Conservation (phyloP, 1,139 yeast species). For the Saccharomyces hybrid region DNA sequence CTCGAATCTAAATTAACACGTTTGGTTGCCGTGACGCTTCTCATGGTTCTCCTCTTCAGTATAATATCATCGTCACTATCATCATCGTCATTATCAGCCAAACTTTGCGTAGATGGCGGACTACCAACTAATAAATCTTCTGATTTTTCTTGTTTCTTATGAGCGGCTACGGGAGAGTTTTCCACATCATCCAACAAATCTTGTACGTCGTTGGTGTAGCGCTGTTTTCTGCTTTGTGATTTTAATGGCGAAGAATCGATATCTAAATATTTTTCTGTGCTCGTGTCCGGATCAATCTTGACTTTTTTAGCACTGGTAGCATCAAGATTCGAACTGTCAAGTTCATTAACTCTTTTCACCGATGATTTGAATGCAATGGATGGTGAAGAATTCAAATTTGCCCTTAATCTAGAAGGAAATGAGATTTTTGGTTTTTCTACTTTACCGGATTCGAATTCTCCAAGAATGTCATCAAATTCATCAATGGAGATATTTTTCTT, state of each 20-base stretch:
- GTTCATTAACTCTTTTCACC: slow-evolving; percentile 6
- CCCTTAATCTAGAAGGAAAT: neutral
- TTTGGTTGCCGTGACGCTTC: slow-evolving; percentile 33
- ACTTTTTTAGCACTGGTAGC: slow-evolving; percentile 10
- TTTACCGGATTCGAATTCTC: slow-evolving; percentile 35
- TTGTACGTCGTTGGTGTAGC: slow-evolving; percentile 7
- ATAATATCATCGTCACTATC: slow-evolving; percentile 50
- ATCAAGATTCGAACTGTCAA: neutral
- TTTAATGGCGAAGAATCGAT: slow-evolving; percentile 20
- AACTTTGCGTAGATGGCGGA: neutral
- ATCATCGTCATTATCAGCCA: slow-evolving; percentile 20
- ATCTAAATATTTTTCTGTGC: slow-evolving; percentile 7
- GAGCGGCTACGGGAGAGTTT: slow-evolving; percentile 4
- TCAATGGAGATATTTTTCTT: slow-evolving; percentile 34
- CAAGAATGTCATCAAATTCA: slow-evolving; percentile 41
- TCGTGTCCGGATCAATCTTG: slow-evolving; percentile 13
- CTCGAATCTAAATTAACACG: slow-evolving; percentile 30
- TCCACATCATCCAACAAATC: slow-evolving; percentile 13
- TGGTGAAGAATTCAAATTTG: neutral
- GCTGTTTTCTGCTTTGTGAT: slow-evolving; percentile 3
- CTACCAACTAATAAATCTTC: neutral
- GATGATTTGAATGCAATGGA: neutral
- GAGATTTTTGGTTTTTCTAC: slow-evolving; percentile 5
- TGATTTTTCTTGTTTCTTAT: neutral
- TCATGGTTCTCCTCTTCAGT: slow-evolving; percentile 36